These are phyloP conservation scores for Ceratorhiza oryzae-sativae DNA, from an alignment of 1,284 basidiomycete species.

Conservation along the genomic window DNA sequence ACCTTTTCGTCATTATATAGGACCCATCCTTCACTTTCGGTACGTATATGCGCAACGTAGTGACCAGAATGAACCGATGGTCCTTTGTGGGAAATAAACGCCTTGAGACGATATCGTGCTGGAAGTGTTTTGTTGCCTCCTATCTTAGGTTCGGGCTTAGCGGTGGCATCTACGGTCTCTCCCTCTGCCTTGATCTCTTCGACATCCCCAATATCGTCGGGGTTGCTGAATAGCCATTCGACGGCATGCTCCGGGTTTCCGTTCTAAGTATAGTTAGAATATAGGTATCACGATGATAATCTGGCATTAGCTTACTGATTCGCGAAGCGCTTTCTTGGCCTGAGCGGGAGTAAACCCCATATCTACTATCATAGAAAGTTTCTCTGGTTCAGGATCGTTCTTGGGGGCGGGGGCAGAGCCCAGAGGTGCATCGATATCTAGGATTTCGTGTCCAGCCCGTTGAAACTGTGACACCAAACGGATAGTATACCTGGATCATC, in stretches of 20 bases:
- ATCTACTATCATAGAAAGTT: slow-evolving; percentile 77
- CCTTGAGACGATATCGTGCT: slow-evolving; percentile 81
- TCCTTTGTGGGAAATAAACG: slow-evolving; percentile 97
- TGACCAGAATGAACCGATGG: slow-evolving; percentile 94
- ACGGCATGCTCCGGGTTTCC: slow-evolving; percentile 85
- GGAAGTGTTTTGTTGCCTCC: slow-evolving; percentile 71
- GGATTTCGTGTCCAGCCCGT: background rate
- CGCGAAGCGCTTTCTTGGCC: slow-evolving; percentile 85
- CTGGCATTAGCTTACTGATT: slow-evolving; percentile 67
- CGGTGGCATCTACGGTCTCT: slow-evolving; percentile 45
- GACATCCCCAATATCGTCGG: slow-evolving; percentile 79
- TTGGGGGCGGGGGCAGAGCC: slow-evolving; percentile 56
- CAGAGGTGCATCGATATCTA: slow-evolving; percentile 90
- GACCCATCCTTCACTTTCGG: slow-evolving; percentile 68
- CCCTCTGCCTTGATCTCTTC: slow-evolving; percentile 52
- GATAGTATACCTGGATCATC: slow-evolving; percentile 80
- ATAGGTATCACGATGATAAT: background rate
- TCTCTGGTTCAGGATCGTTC: slow-evolving; percentile 58
- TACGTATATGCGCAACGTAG: slow-evolving; percentile 84
- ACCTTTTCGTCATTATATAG: slow-evolving; percentile 98
- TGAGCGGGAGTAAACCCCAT: slow-evolving; percentile 93
- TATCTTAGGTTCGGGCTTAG: slow-evolving; percentile 43
- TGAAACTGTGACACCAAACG: background rate
- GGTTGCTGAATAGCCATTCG: slow-evolving; percentile 97
- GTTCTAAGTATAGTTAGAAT: slow-evolving; percentile 54